A percentile compares a stretch with the other conserved stretches of the same genome.
Evolutionary conservation across 768 basidiomycete species (phyloP).

Genomic region (Austroboletus eburneus): DNA sequence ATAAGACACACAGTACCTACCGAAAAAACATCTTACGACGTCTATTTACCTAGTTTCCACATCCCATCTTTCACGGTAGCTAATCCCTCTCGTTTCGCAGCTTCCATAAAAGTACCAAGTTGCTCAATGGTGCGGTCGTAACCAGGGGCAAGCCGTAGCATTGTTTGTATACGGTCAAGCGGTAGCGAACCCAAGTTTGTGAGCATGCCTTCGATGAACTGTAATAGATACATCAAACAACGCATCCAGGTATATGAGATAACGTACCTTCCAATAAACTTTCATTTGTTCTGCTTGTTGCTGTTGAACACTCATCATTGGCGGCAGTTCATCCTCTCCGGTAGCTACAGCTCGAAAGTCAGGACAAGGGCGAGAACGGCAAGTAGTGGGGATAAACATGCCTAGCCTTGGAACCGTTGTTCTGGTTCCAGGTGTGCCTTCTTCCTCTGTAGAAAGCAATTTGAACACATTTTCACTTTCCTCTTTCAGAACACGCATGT

Average conservation of each 20-base stretch:
- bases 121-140: conserved; percentile 82
- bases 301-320: conserved; percentile 58
- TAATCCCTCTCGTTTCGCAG: conserved; percentile 71
- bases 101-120: conserved; percentile 74
- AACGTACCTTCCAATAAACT: conserved; percentile 77
- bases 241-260: neutral
- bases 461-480: conserved; percentile 55
- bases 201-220: conserved; percentile 92
- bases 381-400: conserved; percentile 3
- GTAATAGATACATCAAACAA: conserved; percentile 3
- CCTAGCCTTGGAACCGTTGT: conserved; percentile 23
- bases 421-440: conserved; percentile 29
- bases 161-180: conserved; percentile 80
- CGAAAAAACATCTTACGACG: neutral
- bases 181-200: conserved; percentile 77
- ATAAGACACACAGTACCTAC: too few relatives aligned
- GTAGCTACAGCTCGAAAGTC: conserved; percentile 17
- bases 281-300: conserved; percentile 84
- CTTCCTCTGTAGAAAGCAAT: conserved; percentile 61
- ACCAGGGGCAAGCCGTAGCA: conserved; percentile 79
- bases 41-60: conserved; percentile 50
- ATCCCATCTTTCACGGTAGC: conserved; percentile 66
- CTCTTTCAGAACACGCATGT: conserved; percentile 76
- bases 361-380: neutral
- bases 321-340: conserved; percentile 44